A percentile compares a stretch with the other conserved stretches of the same genome.
phyloP scores from a whole-genome alignment of 2,329 filamentous ascomycete species.

The Trichoderma sp. region DNA sequence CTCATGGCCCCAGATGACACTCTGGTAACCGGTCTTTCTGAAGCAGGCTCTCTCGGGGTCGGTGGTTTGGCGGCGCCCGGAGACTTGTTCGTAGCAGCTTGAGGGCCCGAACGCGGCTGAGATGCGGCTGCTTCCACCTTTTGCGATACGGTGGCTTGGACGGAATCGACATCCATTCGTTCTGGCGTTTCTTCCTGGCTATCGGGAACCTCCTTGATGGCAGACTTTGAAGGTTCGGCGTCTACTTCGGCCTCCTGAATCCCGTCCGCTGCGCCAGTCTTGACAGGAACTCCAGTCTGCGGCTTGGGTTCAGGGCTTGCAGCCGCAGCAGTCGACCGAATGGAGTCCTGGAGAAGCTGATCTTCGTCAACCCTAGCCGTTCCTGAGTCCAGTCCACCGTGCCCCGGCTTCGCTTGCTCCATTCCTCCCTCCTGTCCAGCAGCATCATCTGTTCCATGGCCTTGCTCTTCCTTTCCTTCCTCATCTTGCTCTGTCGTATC shows the following conservation, averaged over 20 bases:
- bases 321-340: conserved; percentile 37
- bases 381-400: conserved; percentile 14
- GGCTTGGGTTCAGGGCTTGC: conserved; percentile 26
- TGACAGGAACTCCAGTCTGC: conserved; percentile 3
- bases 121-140: conserved; percentile 17
- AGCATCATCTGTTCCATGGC: conserved; percentile 31
- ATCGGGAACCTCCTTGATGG: conserved; percentile 42
- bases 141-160: conserved; percentile 33
- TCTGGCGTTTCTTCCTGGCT: conserved; percentile 41
- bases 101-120: conserved; percentile 19
- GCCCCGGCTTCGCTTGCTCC: conserved; percentile 33
- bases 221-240: background rate
- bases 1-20: conserved; percentile 70
- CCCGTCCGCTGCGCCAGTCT: conserved; percentile 19
- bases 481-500: conserved; percentile 19
- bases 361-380: conserved; percentile 43
- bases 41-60: conserved; percentile 32
- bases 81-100: conserved; percentile 27
- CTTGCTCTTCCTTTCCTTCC: conserved; percentile 46
- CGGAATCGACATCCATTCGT: conserved; percentile 42
- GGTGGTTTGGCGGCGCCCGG: conserved; percentile 4
- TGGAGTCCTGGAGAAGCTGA: conserved; percentile 50
- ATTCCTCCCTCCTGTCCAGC: background rate
- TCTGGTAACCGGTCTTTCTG: conserved; percentile 64
- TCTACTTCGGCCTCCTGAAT: conserved; percentile 9